Base-by-base conservation (phyloP, 192 early-diverging fungal species). In the Backusella parvicylindrica region DNA sequence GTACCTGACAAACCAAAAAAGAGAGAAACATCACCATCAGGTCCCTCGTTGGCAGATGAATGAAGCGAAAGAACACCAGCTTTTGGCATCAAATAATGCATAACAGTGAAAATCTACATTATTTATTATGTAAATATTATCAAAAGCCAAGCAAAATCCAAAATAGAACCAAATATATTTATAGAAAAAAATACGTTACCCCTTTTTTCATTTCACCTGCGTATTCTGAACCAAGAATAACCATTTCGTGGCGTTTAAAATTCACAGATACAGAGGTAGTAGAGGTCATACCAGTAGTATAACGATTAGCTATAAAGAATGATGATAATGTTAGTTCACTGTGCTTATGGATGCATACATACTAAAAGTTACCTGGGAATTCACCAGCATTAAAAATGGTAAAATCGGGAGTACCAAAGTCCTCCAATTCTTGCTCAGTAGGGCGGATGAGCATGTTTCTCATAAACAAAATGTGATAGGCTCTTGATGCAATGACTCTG, bases 71-170 rank as follows among this genome's bases (percentile, higher is more conserved):
- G 83, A 40, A 96, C 95, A 38, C 91, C 92, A n/a, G 87, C 85
- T 89, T 96, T 97, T 80, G 97, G 97, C 96, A 98, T 98, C 75
- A 95, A 85, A 89, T 99, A 98, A 86, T 99, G 96, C 97, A 99
- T 98, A 63, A 99, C 95, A 11, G 96, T 98, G 84, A 98, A 96
- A 64, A 95, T 89, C 75, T 79, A 41, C 35, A 72, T 11, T n/a
- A 36, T 40, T n/a, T 37, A 69, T 69, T 30, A 15, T 15, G 35
- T 15, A 38, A 69, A 38, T n/a, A 69, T 23, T 8, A 37, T 26
- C 8, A 23, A n/a, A 41, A 30, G 5, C 4, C 11, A 8, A 36
- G 33, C n/a, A 47, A 47, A 47, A 47, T 47, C 43, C 43, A 16
- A 47, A 47, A 47, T 21, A n/a, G 43, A 47, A 21, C 43, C 43